Conservation (phyloP, 305 asterid genomes). For the Rubia balearica region DNA sequence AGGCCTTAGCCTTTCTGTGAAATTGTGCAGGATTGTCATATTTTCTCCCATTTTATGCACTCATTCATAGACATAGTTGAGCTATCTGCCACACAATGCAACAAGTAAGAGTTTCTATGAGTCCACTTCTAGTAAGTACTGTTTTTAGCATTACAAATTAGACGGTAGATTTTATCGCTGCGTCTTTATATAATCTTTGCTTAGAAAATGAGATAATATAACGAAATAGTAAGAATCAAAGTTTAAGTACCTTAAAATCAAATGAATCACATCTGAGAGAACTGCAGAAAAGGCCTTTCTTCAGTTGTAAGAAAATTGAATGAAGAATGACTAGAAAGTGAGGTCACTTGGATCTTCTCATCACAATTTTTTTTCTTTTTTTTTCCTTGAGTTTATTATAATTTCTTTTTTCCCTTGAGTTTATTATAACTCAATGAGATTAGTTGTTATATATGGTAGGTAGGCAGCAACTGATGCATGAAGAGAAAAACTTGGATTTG, state of each 20-base stretch:
- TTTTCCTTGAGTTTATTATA: too few species aligned
- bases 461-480: constrained; percentile 31
- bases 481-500: constrained; percentile 22
- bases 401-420: too few species aligned
- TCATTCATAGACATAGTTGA: not conserved
- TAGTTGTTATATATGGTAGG: constrained; percentile 29
- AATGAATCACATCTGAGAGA: constrained; percentile 7
- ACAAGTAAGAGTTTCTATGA: not conserved
- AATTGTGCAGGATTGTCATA: constrained; percentile 29
- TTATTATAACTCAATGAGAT: constrained; percentile 8
- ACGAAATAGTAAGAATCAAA: constrained; percentile 3
- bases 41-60: constrained; percentile 10
- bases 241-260: constrained; percentile 1
- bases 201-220: constrained; percentile 4
- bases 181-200: not conserved
- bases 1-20: constrained; percentile 36
- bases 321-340: constrained; percentile 2
- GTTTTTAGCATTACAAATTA: not conserved
- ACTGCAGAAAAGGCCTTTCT: constrained; percentile 2
- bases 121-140: not conserved
- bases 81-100: not conserved
- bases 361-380: constrained; percentile 1
- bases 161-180: not conserved
- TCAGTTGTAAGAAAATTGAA: not conserved
- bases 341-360: constrained; percentile 19